Percentiles rank a stretch among this genome's conserved stretches.
These are phyloP conservation scores for Leptomonas pyrrhocoris DNA, from an alignment of 208 protist genomes.

Conservation along the genomic window DNA sequence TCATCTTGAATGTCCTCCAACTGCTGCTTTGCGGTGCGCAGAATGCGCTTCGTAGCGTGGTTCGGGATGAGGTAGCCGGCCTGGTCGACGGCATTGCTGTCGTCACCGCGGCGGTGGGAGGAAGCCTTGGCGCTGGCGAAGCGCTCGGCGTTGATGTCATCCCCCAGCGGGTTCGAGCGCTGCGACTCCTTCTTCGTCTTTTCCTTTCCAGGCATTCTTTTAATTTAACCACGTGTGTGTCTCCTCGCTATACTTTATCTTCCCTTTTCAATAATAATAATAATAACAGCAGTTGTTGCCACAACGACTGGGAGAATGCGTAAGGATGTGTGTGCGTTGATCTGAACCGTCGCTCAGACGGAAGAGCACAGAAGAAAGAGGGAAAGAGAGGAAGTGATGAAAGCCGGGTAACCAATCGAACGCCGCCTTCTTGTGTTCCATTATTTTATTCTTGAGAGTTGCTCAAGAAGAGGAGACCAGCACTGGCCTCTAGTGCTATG, in stretches of 20 bases:
- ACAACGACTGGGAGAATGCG: too few species aligned
- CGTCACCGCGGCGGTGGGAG: slow-evolving; percentile 18
- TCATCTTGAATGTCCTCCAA: slow-evolving; percentile 65
- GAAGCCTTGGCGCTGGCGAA: slow-evolving; percentile 69
- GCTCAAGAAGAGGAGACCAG: too few species aligned
- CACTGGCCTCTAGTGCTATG: too few species aligned
- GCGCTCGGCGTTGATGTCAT: slow-evolving; percentile 81
- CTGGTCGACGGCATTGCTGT: slow-evolving; percentile 43
- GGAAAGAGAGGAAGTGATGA: background rate
- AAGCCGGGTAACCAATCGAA: too few species aligned
- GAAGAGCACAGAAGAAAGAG: background rate
- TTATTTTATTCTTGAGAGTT: too few species aligned
- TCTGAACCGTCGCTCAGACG: too few species aligned
- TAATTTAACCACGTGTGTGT: background rate
- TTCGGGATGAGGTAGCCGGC: slow-evolving; percentile 74
- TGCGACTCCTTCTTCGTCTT: slow-evolving; percentile 44
- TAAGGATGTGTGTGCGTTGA: too few species aligned
- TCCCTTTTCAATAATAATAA: background rate
- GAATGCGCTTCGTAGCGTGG: slow-evolving; percentile 76
- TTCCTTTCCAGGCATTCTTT: slow-evolving; percentile 42
- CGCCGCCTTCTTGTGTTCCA: too few species aligned
- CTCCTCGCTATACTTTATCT: background rate
- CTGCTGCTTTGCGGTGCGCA: slow-evolving; percentile 75
- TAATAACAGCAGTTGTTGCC: background rate
- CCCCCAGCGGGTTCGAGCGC: slow-evolving; percentile 76